phyloP scores from a whole-genome alignment of 176 grass and related monocot species.

The Raddia guianensis region DNA sequence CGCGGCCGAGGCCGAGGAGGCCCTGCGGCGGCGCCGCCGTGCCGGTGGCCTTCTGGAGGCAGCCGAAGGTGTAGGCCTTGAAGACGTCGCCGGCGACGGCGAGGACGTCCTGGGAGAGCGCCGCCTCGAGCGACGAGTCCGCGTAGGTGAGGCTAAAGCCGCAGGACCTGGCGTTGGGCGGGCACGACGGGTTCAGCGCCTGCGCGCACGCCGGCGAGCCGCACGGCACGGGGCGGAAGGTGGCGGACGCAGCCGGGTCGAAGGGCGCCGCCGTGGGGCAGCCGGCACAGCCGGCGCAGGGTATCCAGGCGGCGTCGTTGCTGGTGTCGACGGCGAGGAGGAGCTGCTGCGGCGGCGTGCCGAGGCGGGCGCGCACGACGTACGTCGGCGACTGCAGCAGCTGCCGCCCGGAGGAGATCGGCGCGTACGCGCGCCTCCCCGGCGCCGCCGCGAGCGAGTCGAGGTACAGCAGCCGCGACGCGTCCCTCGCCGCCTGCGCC shows the following conservation, averaged over 20 bases:
- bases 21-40: constrained; percentile 75
- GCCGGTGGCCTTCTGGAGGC: constrained; percentile 66
- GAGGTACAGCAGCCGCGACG: constrained; percentile 65
- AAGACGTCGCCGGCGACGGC: constrained; percentile 66
- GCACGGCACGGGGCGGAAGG: constrained; percentile 54
- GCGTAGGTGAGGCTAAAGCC: constrained; percentile 75
- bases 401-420: constrained; percentile 75
- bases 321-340: constrained; percentile 87
- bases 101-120: constrained; percentile 69
- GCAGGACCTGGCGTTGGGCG: constrained; percentile 37
- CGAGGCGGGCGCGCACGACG: constrained; percentile 72
- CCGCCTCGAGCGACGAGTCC: constrained; percentile 61
- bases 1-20: constrained; percentile 81
- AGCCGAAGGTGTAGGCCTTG: constrained; percentile 76
- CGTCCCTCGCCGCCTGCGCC: constrained; percentile 47
- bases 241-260: constrained; percentile 43
- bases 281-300: constrained; percentile 61
- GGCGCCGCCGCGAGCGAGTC: constrained; percentile 44
- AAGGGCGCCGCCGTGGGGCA: constrained; percentile 59
- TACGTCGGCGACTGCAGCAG: constrained; percentile 87
- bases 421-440: constrained; percentile 53
- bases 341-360: constrained; percentile 69
- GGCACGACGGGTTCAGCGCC: constrained; percentile 61
- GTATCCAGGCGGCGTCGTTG: constrained; percentile 86
- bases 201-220: constrained; percentile 59